These are phyloP conservation scores for Rhododendron griersonianum DNA, from an alignment of 148 eudicot species.

Conservation along the genomic window DNA sequence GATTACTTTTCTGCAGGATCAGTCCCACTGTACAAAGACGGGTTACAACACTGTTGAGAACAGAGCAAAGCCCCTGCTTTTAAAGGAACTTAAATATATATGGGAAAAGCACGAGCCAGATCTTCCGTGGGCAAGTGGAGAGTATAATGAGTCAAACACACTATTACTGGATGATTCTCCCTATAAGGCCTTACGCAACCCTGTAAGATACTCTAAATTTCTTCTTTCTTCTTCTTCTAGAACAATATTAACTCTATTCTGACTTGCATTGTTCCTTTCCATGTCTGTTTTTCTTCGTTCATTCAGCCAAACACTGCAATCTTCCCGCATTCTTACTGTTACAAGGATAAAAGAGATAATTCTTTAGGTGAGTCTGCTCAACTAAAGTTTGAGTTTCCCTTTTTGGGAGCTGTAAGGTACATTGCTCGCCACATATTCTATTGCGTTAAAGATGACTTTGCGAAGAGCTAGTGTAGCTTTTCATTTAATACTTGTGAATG, in stretches of 20 bases:
- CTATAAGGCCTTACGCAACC: conserved; percentile 77
- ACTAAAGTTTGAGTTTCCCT: background rate
- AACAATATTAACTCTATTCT: conserved; percentile 3
- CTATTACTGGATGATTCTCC: conserved; percentile 90
- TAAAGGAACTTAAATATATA: conserved; percentile 69
- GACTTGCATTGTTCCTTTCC: background rate
- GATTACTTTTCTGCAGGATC: conserved; percentile 48
- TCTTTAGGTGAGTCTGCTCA: conserved; percentile 59
- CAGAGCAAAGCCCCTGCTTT: conserved; percentile 58
- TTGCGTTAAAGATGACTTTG: background rate
- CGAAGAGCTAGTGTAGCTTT: background rate
- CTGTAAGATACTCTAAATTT: conserved; percentile 44
- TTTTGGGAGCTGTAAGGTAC: background rate
- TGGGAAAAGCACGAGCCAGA: conserved; percentile 47
- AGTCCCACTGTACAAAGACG: conserved; percentile 68
- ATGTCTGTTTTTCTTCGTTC: background rate
- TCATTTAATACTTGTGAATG: background rate
- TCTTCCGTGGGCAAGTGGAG: conserved; percentile 74
- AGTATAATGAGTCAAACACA: conserved; percentile 76
- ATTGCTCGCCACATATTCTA: background rate
- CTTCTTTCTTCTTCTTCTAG: background rate
- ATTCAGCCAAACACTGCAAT: conserved; percentile 74
- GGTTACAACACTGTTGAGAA: conserved; percentile 51
- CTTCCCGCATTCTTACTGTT: conserved; percentile 56
- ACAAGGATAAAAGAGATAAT: conserved; percentile 36